Conservation (phyloP, 2,329 filamentous ascomycete species). For the Aureobasidium sp. region DNA sequence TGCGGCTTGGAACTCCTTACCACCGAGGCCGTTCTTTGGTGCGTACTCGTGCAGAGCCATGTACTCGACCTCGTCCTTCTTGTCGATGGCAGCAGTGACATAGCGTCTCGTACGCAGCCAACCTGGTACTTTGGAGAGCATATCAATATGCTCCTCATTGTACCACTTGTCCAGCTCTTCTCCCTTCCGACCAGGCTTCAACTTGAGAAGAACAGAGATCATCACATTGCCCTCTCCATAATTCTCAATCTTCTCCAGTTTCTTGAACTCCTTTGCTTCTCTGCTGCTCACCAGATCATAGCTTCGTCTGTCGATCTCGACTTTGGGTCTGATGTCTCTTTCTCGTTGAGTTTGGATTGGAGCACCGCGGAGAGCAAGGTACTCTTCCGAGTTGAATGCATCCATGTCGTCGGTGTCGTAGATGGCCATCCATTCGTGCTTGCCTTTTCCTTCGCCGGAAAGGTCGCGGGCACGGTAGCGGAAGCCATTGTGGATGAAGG, state of each 20-base stretch:
- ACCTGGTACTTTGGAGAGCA: conserved; percentile 66
- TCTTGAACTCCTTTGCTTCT: conserved; percentile 49
- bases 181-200: conserved; percentile 46
- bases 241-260: conserved; percentile 52
- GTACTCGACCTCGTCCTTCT: conserved; percentile 43
- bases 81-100: conserved; percentile 56
- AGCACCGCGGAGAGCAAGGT: conserved; percentile 55
- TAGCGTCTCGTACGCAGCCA: conserved; percentile 70
- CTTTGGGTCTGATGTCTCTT: conserved; percentile 34
- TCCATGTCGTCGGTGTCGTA: conserved; percentile 75
- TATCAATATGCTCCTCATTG: conserved; percentile 61
- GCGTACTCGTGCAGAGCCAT: conserved; percentile 66
- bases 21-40: conserved; percentile 56
- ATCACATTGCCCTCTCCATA: conserved; percentile 53
- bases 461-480: conserved; percentile 65
- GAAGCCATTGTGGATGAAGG: conserved; percentile 68
- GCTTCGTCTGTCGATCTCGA: conserved; percentile 62
- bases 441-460: conserved; percentile 27
- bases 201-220: conserved; percentile 51
- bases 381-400: conserved; percentile 61
- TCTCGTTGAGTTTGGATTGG: conserved; percentile 51
- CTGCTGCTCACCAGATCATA: conserved; percentile 54
- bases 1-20: conserved; percentile 55
- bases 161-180: conserved; percentile 62
- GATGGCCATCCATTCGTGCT: conserved; percentile 66